Evolutionary conservation across 176 grass and related monocot species (phyloP).

Genomic region (Alopecurus myosuroides): DNA sequence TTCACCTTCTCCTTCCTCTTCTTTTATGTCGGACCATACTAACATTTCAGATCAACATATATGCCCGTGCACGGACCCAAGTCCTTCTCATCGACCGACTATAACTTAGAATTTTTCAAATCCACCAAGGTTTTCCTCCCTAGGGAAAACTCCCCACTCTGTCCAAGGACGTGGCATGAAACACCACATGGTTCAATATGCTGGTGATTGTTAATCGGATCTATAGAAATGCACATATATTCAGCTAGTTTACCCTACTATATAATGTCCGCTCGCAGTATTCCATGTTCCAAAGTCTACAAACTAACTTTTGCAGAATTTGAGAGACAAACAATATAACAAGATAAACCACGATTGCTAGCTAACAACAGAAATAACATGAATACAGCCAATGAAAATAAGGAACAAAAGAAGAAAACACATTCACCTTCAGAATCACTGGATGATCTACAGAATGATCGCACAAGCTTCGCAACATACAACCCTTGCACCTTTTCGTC

Average conservation of each 20-base stretch:
- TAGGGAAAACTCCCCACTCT: background rate
- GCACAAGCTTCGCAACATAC: slow-evolving; percentile 80
- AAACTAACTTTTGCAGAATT: background rate
- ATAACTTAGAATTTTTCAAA: background rate
- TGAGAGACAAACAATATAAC: background rate
- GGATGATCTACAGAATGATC: slow-evolving; percentile 84
- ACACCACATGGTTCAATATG: background rate
- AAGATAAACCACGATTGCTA: background rate
- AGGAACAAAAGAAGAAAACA: background rate
- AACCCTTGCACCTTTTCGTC: slow-evolving; percentile 94
- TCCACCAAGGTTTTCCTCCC: background rate
- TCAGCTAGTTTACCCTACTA: background rate
- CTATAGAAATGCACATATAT: background rate
- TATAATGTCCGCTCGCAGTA: background rate
- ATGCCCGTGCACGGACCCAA: background rate
- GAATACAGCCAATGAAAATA: background rate
- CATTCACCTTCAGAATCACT: slow-evolving; percentile 56
- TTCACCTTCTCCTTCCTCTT: background rate
- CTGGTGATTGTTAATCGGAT: background rate
- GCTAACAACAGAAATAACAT: background rate
- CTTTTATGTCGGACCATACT: background rate
- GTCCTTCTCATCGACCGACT: background rate
- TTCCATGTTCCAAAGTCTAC: background rate
- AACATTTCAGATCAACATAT: background rate
- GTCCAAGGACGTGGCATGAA: background rate